Evolutionary conservation across 1,284 basidiomycete species (phyloP).

Genomic region (Leccinum fallax): DNA sequence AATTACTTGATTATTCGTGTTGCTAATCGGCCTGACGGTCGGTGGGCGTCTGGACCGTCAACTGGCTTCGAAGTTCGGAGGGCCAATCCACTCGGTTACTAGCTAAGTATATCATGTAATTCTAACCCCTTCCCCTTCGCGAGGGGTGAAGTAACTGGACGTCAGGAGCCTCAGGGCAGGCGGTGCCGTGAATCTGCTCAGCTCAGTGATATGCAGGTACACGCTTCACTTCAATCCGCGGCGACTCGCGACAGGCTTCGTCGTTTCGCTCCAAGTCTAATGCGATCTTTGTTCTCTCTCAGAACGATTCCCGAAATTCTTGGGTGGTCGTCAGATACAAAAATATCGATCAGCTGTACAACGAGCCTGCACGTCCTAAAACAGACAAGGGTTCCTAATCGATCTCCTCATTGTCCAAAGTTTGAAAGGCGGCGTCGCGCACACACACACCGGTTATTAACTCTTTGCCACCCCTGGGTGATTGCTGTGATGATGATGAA

Average conservation of each 20-base stretch:
- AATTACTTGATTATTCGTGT: neutral
- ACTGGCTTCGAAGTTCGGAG: neutral
- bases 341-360: neutral
- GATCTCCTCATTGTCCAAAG: neutral
- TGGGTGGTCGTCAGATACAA: neutral
- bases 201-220: too few relatives aligned
- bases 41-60: neutral
- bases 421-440: neutral
- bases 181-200: neutral
- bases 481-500: neutral
- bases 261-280: neutral
- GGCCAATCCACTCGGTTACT: neutral
- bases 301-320: neutral
- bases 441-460: neutral
- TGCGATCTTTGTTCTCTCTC: neutral
- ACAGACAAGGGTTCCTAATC: neutral
- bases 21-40: neutral
- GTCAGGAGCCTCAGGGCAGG: neutral
- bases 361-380: neutral
- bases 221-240: too few relatives aligned
- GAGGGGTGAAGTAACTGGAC: neutral
- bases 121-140: neutral
- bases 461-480: neutral
- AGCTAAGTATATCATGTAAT: neutral
- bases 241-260: too few relatives aligned